Conservation (phyloP, 1,284 basidiomycete genomes). For the Volvariella surrecta region DNA sequence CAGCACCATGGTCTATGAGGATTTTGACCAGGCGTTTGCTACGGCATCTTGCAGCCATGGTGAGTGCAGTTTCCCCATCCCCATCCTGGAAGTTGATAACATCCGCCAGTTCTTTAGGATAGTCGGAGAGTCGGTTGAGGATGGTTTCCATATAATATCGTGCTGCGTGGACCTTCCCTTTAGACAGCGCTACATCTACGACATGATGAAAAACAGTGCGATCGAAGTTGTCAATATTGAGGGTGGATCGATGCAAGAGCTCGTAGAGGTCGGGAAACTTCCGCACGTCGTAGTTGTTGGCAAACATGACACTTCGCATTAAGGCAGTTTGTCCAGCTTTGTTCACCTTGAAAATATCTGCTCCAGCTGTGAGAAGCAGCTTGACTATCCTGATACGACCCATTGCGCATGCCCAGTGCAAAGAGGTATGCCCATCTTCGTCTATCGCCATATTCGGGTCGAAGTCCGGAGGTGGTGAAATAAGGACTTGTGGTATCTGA, state of each 20-base stretch:
- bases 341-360: conserved; percentile 97
- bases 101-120: conserved; percentile 93
- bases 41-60: conserved; percentile 92
- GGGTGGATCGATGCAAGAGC: conserved; percentile 90
- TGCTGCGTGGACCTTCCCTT: conserved; percentile 96
- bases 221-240: conserved; percentile 98
- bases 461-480: conserved; percentile 87
- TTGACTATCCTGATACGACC: conserved; percentile 96
- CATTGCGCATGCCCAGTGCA: conserved; percentile 99
- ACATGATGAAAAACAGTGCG: conserved; percentile 99
- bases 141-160: conserved; percentile 99
- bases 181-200: conserved; percentile 96
- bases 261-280: conserved; percentile 99
- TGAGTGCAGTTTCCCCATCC: conserved; percentile 96
- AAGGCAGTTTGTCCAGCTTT: conserved; percentile 94
- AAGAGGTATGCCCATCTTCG: conserved; percentile 94
- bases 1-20: conserved; percentile 93
- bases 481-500: conserved; percentile 84
- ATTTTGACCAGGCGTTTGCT: conserved; percentile 97
- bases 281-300: conserved; percentile 98
- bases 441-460: conserved; percentile 97
- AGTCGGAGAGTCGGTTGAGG: conserved; percentile 84
- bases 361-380: conserved; percentile 87
- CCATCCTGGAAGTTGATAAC: conserved; percentile 99
- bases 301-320: conserved; percentile 99